Evolutionary conservation across 2,329 filamentous ascomycete genomes (phyloP).

Genomic region (Stromatinia cepivora): DNA sequence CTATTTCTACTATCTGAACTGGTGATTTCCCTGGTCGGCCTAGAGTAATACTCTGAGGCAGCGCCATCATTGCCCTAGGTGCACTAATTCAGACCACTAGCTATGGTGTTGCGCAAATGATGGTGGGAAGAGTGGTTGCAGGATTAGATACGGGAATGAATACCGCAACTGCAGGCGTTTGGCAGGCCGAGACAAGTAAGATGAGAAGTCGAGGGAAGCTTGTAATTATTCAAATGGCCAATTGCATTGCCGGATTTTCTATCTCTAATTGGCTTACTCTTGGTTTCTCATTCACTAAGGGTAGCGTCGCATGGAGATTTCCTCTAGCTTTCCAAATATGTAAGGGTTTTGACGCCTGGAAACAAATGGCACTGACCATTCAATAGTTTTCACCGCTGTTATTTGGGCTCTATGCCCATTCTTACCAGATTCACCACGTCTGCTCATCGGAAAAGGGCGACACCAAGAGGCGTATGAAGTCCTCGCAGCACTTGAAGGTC

Average conservation of each 20-base stretch:
- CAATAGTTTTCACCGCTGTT: slow-evolving; percentile 57
- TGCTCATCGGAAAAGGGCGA: slow-evolving; percentile 48
- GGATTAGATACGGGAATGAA: slow-evolving; percentile 54
- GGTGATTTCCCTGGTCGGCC: slow-evolving; percentile 59
- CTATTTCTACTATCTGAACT: slow-evolving; percentile 37
- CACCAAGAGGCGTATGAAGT: slow-evolving; percentile 48
- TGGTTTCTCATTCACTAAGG: slow-evolving; percentile 52
- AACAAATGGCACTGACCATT: slow-evolving; percentile 24
- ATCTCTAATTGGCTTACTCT: slow-evolving; percentile 58
- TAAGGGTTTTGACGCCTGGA: background rate
- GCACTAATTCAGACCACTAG: slow-evolving; percentile 48
- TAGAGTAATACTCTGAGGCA: slow-evolving; percentile 57
- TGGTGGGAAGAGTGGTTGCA: slow-evolving; percentile 52
- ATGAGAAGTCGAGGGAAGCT: slow-evolving; percentile 58
- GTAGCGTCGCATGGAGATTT: slow-evolving; percentile 57
- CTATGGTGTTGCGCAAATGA: slow-evolving; percentile 53
- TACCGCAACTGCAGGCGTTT: slow-evolving; percentile 54
- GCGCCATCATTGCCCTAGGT: slow-evolving; percentile 57
- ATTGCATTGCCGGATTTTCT: slow-evolving; percentile 53
- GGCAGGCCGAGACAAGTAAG: slow-evolving; percentile 60
- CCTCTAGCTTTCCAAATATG: slow-evolving; percentile 56
- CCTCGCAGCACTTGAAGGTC: slow-evolving; percentile 44
- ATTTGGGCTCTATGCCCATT: slow-evolving; percentile 54
- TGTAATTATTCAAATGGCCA: slow-evolving; percentile 59
- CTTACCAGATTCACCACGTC: slow-evolving; percentile 54